Base-by-base conservation (phyloP, 257 asterid genomes). In the Solanum rostratum region DNA sequence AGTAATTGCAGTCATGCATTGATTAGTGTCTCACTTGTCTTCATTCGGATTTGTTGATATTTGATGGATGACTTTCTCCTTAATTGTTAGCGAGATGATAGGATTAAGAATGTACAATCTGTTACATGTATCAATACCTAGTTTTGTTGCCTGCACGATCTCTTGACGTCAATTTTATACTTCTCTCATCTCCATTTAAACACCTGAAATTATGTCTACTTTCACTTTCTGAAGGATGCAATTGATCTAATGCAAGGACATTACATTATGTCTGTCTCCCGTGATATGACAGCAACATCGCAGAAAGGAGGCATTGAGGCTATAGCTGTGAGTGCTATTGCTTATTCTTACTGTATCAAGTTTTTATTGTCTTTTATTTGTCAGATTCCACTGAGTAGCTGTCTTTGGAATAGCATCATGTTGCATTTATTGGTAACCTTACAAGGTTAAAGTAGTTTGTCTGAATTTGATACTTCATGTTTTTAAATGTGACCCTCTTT, bases 201-300 rank as follows among this genome's bases (percentile, higher is more conserved):
- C 45, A 24, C 82, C 82, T 49, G 59, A 27, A 50, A 49, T 76
- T 24, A 12, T 76, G 46, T 76, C 57, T 49, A 18, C 62, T 76
- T 76, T 49, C 63, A 10, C 69, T 65, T 19, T 68, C 30, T 57
- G 69, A 90, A 95, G 99, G 99, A 95, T 90, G 97, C 97, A 70
- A 94, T 91, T 71, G 98, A 95, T 90, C 87, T 95, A 80, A 59
- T 95, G 83, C 98, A 93, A 91, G 99, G 99, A 87, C 95, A 94
- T 84, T 91, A 86, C 63, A 90, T 88, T 89, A 92, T 95, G 86
- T 95, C 98, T 86, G 94, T 95, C 83, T 86, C 95, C 84, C 97
- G 98, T 84, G 95, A 97, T 88, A 88, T 90, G 88, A 89, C 92
- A 59, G 92, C 94, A 71, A 70, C 93, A 79, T 55, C 92, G 14